Base-by-base conservation (phyloP, 2,329 filamentous ascomycete genomes). In the Pseudopithomyces chartarum region DNA sequence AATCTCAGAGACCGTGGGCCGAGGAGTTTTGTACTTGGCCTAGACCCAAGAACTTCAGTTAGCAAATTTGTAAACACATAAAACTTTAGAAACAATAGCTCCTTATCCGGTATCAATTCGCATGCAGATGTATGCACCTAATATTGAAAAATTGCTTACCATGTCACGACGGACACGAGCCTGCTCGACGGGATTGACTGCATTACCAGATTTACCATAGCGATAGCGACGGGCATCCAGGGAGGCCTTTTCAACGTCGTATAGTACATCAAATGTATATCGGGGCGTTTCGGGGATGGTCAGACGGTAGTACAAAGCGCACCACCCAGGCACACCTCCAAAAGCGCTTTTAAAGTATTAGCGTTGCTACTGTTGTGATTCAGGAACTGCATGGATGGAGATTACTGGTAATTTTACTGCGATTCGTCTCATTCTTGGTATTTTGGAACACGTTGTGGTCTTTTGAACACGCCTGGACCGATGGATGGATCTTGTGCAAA, bases 221-320 rank as follows among this genome's bases (percentile, higher is more conserved):
- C 91, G 86, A 76, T 94, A 95, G 26, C 88, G 87, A 68, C 87
- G 85, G 63, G 89, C 84, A 63, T 95, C 91, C 40, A 86, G 85
- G 32, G 85, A 82, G 36, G 86, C 91, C 49, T 73, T 74, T 29
- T 74, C 72, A 2, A 91, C 82, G 68, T 95, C 90, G 42, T 86
- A 87, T 49, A 86, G 84, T 20, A 95, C 85, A 70, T 95, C 91
- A 66, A 95, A 94, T 26, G 91, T 95, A 79, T 95, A 96, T 26
- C 91, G 89, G 51, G 91, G 91, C 33, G 91, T 94, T 78, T 96
- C 91, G 22, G 91, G 91, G 63, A 96, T 94, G 51, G 91, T 95
- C 3, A 95, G 84, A 60, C 91, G 89, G 78, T 91, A 95, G 81
- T 95, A 95, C 17, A 96, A 85, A 19, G 91, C 91, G 60, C 93